Evolutionary conservation across 805 yeast species (phyloP).

Genomic region (Novakomyces olei): DNA sequence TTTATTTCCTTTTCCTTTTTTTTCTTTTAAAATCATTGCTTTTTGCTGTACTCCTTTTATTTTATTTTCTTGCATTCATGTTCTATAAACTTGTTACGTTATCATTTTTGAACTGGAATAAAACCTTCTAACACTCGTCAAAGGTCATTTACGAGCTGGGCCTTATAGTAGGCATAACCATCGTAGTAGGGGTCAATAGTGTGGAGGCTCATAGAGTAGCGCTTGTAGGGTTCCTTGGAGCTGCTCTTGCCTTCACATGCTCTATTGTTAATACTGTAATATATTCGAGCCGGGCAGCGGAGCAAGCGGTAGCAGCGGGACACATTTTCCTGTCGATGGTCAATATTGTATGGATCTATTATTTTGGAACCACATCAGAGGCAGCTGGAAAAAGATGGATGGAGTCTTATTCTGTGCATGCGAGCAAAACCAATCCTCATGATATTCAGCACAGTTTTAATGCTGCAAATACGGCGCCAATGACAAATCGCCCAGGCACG

Average conservation of each 20-base stretch:
- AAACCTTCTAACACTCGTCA: constrained; percentile 16
- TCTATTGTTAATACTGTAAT: constrained; percentile 65
- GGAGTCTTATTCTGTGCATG: constrained; percentile 68
- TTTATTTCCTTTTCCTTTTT: too few species aligned
- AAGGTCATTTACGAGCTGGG: background rate
- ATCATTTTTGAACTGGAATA: too few species aligned
- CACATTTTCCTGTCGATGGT: constrained; percentile 61
- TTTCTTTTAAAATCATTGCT: too few species aligned
- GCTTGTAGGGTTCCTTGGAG: constrained; percentile 33
- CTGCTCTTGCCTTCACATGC: constrained; percentile 67
- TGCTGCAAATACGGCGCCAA: background rate
- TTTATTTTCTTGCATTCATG: too few species aligned
- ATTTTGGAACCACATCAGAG: constrained; percentile 75
- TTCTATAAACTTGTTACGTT: too few species aligned
- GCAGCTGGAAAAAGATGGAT: constrained; percentile 70
- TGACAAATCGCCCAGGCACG: constrained; percentile 17
- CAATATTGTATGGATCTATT: constrained; percentile 60
- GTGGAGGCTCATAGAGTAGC: constrained; percentile 12
- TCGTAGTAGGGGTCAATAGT: background rate
- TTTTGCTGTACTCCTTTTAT: too few species aligned
- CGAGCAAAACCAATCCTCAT: background rate
- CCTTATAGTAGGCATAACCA: background rate
- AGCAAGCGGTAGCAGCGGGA: constrained; percentile 83
- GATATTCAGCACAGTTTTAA: background rate
- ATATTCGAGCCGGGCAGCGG: constrained; percentile 39